Evolutionary conservation across 495 filamentous ascomycete genomes (phyloP).

Genomic region (Physcia stellaris): DNA sequence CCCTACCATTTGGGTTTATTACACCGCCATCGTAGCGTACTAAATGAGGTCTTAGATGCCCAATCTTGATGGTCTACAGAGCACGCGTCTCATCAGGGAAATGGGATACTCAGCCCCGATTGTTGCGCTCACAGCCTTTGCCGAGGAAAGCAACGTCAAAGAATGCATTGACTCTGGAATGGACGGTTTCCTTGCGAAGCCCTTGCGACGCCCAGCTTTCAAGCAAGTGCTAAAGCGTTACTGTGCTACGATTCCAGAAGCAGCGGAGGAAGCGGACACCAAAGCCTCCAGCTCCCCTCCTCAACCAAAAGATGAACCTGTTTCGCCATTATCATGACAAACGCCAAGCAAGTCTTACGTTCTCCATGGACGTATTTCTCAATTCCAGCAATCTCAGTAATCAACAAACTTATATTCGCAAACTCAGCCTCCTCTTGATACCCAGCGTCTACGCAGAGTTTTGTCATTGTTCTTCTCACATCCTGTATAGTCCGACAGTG

Average conservation of each 20-base stretch:
- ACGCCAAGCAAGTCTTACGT: too few species aligned
- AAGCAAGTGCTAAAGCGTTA: slow-evolving; percentile 71
- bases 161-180: slow-evolving; percentile 68
- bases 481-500: too few species aligned
- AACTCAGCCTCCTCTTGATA: too few species aligned
- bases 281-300: not conserved
- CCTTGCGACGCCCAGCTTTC: slow-evolving; percentile 67
- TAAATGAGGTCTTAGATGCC: slow-evolving; percentile 51
- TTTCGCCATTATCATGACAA: slow-evolving; percentile 10
- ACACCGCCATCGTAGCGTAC: not conserved
- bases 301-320: slow-evolving; percentile 3
- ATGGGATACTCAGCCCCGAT: slow-evolving; percentile 84
- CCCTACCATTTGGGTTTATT: too few species aligned
- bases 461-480: too few species aligned
- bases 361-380: too few species aligned
- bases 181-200: slow-evolving; percentile 66
- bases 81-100: slow-evolving; percentile 71
- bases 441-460: too few species aligned
- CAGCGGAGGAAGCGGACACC: slow-evolving; percentile 21
- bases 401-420: too few species aligned
- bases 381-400: too few species aligned
- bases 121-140: slow-evolving; percentile 80
- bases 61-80: slow-evolving; percentile 78
- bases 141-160: slow-evolving; percentile 79
- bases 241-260: slow-evolving; percentile 43